These are phyloP conservation scores for Lycium barbarum DNA, from an alignment of 257 asterid genomes.

Conservation along the genomic window DNA sequence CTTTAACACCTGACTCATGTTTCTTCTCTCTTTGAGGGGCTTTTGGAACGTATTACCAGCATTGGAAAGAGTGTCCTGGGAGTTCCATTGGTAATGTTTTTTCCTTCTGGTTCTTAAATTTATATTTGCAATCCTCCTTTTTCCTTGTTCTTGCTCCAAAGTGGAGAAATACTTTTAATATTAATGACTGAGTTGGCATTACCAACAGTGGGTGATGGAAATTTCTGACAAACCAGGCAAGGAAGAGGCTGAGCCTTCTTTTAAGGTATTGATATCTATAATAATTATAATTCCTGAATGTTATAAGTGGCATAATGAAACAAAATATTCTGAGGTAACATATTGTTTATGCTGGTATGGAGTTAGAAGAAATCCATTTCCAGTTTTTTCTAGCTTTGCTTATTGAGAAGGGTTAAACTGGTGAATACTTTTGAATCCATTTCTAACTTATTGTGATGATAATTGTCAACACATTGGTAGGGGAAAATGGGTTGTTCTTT, in stretches of 20 bases:
- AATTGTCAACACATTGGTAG: neutral
- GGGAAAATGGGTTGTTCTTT: neutral
- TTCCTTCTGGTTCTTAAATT: slow-evolving; percentile 29
- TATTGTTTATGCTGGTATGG: slow-evolving; percentile 4
- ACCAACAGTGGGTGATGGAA: slow-evolving; percentile 65
- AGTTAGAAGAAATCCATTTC: neutral
- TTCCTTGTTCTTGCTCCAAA: neutral
- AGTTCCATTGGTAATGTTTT: slow-evolving; percentile 60
- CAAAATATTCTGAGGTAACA: neutral
- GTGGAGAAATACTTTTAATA: slow-evolving; percentile 1
- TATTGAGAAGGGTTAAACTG: neutral
- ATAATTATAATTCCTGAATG: neutral
- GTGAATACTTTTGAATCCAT: slow-evolving; percentile 8
- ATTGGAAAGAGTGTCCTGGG: slow-evolving; percentile 68
- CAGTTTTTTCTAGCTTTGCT: slow-evolving; percentile 20
- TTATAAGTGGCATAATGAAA: neutral
- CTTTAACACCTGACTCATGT: slow-evolving; percentile 39
- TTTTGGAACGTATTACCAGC: slow-evolving; percentile 47
- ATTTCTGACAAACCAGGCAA: slow-evolving; percentile 65
- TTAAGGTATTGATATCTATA: slow-evolving; percentile 52
- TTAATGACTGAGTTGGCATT: slow-evolving; percentile 20
- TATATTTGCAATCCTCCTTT: slow-evolving; percentile 3
- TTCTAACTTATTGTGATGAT: slow-evolving; percentile 17
- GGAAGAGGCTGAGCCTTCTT: slow-evolving; percentile 67
- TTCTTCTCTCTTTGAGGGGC: slow-evolving; percentile 44